Conservation (phyloP, 2,329 filamentous ascomycete species). For the Dactylonectria macrodidyma region DNA sequence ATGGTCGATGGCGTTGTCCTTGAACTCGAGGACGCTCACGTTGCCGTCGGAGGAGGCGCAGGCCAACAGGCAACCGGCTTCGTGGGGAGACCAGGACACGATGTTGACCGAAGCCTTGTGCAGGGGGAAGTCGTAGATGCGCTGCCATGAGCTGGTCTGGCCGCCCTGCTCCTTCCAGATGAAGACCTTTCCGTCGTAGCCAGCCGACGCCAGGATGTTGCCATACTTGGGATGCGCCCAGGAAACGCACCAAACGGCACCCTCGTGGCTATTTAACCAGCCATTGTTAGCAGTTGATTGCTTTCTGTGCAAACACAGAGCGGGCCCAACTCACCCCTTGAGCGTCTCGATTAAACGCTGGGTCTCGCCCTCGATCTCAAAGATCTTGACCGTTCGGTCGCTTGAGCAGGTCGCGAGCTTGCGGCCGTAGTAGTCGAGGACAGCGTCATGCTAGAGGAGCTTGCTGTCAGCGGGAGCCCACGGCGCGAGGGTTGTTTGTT, state of each 20-base stretch:
- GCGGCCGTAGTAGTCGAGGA: conserved; percentile 98
- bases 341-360: conserved; percentile 93
- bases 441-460: conserved; percentile 86
- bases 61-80: conserved; percentile 93
- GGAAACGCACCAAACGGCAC: conserved; percentile 96
- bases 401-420: conserved; percentile 97
- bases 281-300: conserved; percentile 33
- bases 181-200: conserved; percentile 97
- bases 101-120: conserved; percentile 98
- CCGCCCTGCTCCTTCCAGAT: conserved; percentile 93
- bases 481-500: conserved; percentile 13
- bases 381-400: conserved; percentile 99
- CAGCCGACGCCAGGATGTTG: conserved; percentile 95
- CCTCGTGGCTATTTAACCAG: conserved; percentile 80
- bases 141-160: conserved; percentile 77
- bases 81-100: conserved; percentile 97
- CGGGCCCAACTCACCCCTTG: conserved; percentile 78
- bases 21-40: conserved; percentile 95
- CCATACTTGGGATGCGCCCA: conserved; percentile 99
- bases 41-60: conserved; percentile 95
- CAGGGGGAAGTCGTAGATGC: conserved; percentile 92
- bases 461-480: conserved; percentile 39
- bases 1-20: conserved; percentile 94
- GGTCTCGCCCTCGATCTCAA: conserved; percentile 94
- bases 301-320: background rate